Evolutionary conservation across 768 basidiomycete species (phyloP).

Genomic region (Suillus hirtellus): DNA sequence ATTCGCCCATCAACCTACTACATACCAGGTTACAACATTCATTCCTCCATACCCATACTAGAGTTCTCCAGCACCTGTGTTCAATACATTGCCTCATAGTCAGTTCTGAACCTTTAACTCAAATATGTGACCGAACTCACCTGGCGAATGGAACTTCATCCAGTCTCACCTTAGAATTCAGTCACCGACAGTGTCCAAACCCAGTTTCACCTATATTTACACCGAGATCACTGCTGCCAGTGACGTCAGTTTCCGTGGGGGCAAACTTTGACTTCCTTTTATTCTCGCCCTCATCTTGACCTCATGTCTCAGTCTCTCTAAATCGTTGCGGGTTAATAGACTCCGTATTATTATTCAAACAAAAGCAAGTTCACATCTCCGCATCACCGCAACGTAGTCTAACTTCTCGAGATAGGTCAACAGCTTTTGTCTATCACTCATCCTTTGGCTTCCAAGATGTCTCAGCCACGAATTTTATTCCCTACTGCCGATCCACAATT

Average conservation of each 20-base stretch:
- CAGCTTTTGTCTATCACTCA: background rate
- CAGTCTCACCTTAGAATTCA: background rate
- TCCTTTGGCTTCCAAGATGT: constrained; percentile 25
- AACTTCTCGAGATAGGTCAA: background rate
- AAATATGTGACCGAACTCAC: background rate
- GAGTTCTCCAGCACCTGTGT: too few species aligned
- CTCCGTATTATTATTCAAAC: background rate
- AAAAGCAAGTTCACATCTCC: background rate
- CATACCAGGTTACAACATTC: background rate
- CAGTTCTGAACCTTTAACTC: background rate
- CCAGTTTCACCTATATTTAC: background rate
- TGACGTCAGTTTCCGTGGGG: constrained; percentile 6
- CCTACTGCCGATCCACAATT: constrained; percentile 25
- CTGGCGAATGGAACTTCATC: background rate
- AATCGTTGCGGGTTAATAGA: background rate
- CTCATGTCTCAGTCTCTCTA: constrained; percentile 5
- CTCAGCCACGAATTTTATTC: constrained; percentile 29
- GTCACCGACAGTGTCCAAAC: background rate
- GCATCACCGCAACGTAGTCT: background rate
- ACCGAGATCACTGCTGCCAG: background rate
- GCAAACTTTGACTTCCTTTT: background rate
- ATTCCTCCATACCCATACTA: background rate
- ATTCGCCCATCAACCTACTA: background rate
- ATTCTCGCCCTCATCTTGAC: background rate
- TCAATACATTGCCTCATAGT: background rate